Conservation (phyloP, 257 asterid genomes). For the Catharanthus roseus region DNA sequence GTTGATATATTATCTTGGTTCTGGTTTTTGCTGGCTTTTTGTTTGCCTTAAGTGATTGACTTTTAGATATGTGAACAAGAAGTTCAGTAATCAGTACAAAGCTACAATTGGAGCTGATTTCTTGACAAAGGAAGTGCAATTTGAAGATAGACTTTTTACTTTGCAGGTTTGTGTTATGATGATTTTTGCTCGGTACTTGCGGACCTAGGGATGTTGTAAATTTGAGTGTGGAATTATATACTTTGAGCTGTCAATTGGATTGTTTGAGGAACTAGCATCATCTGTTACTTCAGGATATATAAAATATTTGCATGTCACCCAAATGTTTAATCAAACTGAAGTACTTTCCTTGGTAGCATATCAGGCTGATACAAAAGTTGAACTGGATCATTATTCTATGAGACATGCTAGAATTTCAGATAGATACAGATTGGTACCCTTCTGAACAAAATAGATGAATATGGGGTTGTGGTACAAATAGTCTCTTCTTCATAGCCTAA, state of each 20-base stretch:
- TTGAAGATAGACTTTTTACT: slow-evolving; percentile 91
- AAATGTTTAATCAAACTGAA: not conserved
- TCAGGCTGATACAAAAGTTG: too few relatives aligned
- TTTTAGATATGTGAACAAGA: slow-evolving; percentile 90
- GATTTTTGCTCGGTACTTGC: not conserved
- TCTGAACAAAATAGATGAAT: not conserved
- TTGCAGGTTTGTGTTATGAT: slow-evolving; percentile 58
- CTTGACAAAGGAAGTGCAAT: slow-evolving; percentile 94
- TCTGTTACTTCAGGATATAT: not conserved
- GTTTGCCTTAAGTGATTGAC: slow-evolving; percentile 43
- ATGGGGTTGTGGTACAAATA: not conserved
- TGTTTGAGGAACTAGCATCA: not conserved
- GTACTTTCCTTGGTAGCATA: not conserved
- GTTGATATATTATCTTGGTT: not conserved
- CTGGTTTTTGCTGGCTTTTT: slow-evolving; percentile 19
- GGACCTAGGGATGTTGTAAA: not conserved
- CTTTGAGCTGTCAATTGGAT: not conserved
- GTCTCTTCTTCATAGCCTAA: not conserved
- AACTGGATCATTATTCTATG: not conserved
- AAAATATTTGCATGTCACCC: not conserved
- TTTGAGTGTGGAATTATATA: not conserved
- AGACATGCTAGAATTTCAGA: not conserved
- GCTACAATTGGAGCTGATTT: slow-evolving; percentile 99
- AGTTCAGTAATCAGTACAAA: slow-evolving; percentile 97
- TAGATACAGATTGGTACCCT: not conserved